Conservation (phyloP, 179 eudicot species). For the Spergularia azorica region DNA sequence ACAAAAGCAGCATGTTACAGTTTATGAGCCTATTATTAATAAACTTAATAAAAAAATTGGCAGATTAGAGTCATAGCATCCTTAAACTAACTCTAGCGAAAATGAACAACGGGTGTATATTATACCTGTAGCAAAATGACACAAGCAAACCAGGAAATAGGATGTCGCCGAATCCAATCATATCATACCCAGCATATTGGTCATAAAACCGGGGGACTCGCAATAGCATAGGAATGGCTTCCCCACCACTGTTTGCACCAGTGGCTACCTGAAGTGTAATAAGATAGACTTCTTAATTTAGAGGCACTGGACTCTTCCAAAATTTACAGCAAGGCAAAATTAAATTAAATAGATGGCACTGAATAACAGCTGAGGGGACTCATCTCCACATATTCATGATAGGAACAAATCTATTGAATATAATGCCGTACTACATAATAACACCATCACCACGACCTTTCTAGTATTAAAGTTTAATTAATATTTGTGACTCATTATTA, state of each 20-base stretch:
- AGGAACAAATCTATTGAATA: background rate
- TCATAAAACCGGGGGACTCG: conserved; percentile 75
- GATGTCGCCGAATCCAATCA: conserved; percentile 96
- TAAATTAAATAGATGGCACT: background rate
- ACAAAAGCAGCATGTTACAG: background rate
- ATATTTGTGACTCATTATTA: background rate
- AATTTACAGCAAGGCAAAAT: too few species aligned
- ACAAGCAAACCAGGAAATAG: conserved; percentile 91
- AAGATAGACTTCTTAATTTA: background rate
- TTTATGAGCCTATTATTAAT: background rate
- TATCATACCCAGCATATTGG: conserved; percentile 83
- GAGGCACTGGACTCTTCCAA: background rate
- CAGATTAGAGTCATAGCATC: background rate
- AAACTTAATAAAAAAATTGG: background rate
- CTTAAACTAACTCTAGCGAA: background rate
- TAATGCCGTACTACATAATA: background rate
- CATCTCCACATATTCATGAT: background rate
- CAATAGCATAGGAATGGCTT: conserved; percentile 89
- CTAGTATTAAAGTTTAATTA: background rate
- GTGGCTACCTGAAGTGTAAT: conserved; percentile 63
- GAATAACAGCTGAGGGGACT: background rate
- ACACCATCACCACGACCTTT: background rate
- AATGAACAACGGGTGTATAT: background rate
- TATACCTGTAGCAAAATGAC: conserved; percentile 70
- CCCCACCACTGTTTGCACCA: conserved; percentile 80